phyloP scores from a whole-genome alignment of 768 basidiomycete species.

The Tricholoma terreum region DNA sequence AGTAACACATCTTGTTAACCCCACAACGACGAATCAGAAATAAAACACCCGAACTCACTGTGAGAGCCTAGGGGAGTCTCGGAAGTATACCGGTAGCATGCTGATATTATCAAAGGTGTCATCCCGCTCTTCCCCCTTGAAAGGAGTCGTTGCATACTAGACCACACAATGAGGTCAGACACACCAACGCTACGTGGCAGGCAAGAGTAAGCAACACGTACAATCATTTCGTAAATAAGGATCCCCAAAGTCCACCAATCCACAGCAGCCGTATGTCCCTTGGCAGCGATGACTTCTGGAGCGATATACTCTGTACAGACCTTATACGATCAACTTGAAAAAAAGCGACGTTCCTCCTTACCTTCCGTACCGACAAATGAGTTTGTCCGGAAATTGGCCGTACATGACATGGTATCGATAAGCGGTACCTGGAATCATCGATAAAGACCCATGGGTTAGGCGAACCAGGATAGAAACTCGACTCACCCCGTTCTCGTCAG shows the following conservation, averaged over 20 bases:
- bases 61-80: slow-evolving; percentile 77
- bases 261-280: slow-evolving; percentile 96
- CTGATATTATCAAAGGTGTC: slow-evolving; percentile 97
- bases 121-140: slow-evolving; percentile 93
- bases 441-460: neutral
- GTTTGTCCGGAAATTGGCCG: slow-evolving; percentile 96
- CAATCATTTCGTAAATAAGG: slow-evolving; percentile 98
- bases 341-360: slow-evolving; percentile 34
- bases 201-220: slow-evolving; percentile 48
- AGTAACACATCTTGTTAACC: neutral
- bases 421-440: slow-evolving; percentile 65
- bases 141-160: slow-evolving; percentile 97
- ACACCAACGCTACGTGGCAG: slow-evolving; percentile 31
- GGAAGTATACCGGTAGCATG: slow-evolving; percentile 80
- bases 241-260: slow-evolving; percentile 99
- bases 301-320: slow-evolving; percentile 87
- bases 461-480: slow-evolving; percentile 10
- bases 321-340: slow-evolving; percentile 23
- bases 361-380: slow-evolving; percentile 99
- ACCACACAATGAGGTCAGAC: slow-evolving; percentile 24
- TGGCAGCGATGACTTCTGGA: slow-evolving; percentile 95
- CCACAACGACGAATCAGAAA: slow-evolving; percentile 22
- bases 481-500: slow-evolving; percentile 86
- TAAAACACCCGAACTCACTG: slow-evolving; percentile 43
- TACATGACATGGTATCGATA: slow-evolving; percentile 96